Evolutionary conservation across 2,329 filamentous ascomycete genomes (phyloP).

Genomic region (Hyphodiscus sp.): DNA sequence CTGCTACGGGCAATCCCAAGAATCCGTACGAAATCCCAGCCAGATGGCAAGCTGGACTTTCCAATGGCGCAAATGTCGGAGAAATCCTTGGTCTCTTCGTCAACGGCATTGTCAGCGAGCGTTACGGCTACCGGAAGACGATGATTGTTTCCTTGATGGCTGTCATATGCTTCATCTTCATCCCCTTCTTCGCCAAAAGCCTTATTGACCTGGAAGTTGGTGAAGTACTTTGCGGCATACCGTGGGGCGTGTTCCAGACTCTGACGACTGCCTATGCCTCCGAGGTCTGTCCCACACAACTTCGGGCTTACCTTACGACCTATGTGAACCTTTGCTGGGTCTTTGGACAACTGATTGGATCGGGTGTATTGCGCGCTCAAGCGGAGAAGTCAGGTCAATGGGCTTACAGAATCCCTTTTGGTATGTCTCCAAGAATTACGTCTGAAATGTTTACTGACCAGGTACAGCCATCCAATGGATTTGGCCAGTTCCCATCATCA

Average conservation of each 20-base stretch:
- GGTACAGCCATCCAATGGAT: slow-evolving; percentile 43
- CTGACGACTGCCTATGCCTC: slow-evolving; percentile 30
- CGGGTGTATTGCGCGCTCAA: slow-evolving; percentile 40
- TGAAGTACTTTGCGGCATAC: slow-evolving; percentile 42
- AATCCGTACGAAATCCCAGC: slow-evolving; percentile 20
- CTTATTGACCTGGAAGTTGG: slow-evolving; percentile 39
- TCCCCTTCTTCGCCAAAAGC: slow-evolving; percentile 44
- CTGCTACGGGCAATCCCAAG: slow-evolving; percentile 6
- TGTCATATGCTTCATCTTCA: slow-evolving; percentile 39
- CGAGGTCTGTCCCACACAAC: slow-evolving; percentile 31
- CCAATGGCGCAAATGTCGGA: slow-evolving; percentile 26
- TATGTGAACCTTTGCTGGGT: slow-evolving; percentile 50
- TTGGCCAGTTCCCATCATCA: slow-evolving; percentile 39
- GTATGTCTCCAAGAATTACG: background rate
- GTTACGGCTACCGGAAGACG: slow-evolving; percentile 34
- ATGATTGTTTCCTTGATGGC: slow-evolving; percentile 20
- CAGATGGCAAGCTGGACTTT: slow-evolving; percentile 28
- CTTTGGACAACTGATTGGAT: slow-evolving; percentile 41
- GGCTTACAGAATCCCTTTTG: slow-evolving; percentile 40
- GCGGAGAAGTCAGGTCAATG: slow-evolving; percentile 36
- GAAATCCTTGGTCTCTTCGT: slow-evolving; percentile 40
- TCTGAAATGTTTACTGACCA: slow-evolving; percentile 14
- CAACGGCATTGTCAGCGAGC: slow-evolving; percentile 43
- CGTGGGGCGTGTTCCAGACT: slow-evolving; percentile 39
- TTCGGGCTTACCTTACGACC: slow-evolving; percentile 32